phyloP scores from a whole-genome alignment of 202 grass and related monocot genomes.

The Panicum hallii region DNA sequence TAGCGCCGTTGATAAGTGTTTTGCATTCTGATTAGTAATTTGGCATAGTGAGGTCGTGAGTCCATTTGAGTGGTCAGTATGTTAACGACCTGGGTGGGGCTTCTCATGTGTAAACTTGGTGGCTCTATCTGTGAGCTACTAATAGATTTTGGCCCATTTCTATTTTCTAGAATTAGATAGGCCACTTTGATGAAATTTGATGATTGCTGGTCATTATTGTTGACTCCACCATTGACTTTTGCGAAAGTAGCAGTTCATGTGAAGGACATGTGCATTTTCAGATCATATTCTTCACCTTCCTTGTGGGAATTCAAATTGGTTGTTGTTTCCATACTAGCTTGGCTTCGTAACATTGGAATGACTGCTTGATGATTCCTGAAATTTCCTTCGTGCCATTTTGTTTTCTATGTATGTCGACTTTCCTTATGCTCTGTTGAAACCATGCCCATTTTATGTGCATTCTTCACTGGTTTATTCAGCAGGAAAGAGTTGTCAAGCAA shows the following conservation, averaged over 20 bases:
- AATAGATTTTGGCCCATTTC: not conserved
- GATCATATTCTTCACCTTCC: not conserved
- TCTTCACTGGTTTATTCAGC: conserved; percentile 45
- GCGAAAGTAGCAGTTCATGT: conserved; percentile 2
- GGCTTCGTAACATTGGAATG: not conserved
- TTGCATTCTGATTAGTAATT: conserved; percentile 1
- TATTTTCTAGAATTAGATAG: not conserved
- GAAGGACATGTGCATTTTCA: not conserved
- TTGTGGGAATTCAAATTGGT: conserved; percentile 30
- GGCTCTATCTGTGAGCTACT: not conserved
- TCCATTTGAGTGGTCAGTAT: not conserved
- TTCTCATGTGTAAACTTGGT: not conserved
- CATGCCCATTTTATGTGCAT: conserved; percentile 31
- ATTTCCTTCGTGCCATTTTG: not conserved
- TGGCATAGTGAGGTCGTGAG: not conserved
- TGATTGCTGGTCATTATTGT: not conserved
- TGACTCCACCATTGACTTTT: not conserved
- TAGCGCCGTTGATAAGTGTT: not conserved
- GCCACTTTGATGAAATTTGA: not conserved
- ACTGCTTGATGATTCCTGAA: not conserved
- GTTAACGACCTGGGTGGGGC: not conserved
- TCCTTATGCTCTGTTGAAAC: conserved; percentile 1
- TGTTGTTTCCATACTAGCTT: conserved; percentile 3
- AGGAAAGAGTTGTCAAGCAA: conserved; percentile 59
- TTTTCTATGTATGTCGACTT: not conserved